Percentiles rank a stretch among this genome's conserved stretches.
phyloP scores from a whole-genome alignment of 805 yeast genomes.

The Maudiozyma turicensis region DNA sequence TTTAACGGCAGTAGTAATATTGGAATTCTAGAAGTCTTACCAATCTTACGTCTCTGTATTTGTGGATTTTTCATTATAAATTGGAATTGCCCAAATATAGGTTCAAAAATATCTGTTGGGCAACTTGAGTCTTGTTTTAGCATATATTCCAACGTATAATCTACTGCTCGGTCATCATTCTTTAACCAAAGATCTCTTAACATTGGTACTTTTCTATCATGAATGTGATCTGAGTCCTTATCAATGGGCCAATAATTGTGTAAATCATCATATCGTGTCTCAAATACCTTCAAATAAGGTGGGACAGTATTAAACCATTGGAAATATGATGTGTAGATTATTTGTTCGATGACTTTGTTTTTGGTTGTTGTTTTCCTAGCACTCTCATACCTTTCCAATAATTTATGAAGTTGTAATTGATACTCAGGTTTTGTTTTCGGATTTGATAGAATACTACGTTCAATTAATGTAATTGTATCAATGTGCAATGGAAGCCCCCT shows the following conservation, averaged over 20 bases:
- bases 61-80: neutral
- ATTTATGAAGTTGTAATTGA: neutral
- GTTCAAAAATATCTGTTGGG: neutral
- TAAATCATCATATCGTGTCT: neutral
- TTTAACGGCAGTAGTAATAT: neutral
- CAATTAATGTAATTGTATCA: neutral
- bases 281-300: slow-evolving; percentile 4
- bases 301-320: slow-evolving; percentile 1
- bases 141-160: neutral
- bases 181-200: slow-evolving; percentile 1
- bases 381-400: neutral
- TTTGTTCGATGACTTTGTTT: neutral
- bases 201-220: neutral
- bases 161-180: neutral
- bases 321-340: neutral
- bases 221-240: neutral
- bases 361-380: neutral
- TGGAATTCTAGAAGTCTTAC: neutral
- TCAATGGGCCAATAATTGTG: slow-evolving; percentile 6
- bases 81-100: neutral
- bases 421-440: neutral
- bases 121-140: neutral
- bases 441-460: neutral
- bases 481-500: neutral
- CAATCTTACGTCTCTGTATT: neutral